These are phyloP conservation scores for Jaminaea rosea DNA, from an alignment of 1,284 basidiomycete genomes.

Conservation along the genomic window DNA sequence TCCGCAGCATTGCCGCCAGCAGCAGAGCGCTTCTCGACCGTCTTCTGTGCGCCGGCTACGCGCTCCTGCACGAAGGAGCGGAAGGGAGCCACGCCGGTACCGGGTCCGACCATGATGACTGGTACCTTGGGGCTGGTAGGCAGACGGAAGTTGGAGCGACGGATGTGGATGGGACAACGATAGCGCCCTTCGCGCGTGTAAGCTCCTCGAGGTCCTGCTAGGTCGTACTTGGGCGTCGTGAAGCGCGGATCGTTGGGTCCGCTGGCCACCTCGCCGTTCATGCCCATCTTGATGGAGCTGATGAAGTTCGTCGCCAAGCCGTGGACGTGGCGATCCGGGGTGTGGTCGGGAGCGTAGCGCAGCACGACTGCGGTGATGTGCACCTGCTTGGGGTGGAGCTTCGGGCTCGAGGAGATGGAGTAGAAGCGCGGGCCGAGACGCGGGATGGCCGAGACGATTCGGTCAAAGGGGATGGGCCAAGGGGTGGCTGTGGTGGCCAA, in stretches of 20 bases:
- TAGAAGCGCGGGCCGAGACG: conserved; percentile 94
- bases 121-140: conserved; percentile 96
- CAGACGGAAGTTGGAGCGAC: conserved; percentile 88
- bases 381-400: conserved; percentile 74
- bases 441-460: conserved; percentile 82
- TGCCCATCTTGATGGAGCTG: conserved; percentile 57
- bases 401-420: conserved; percentile 94
- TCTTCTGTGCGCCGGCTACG: conserved; percentile 83
- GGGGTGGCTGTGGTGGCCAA: conserved; percentile 61
- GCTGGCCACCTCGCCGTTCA: conserved; percentile 49
- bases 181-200: conserved; percentile 61
- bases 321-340: conserved; percentile 20
- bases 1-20: conserved; percentile 57
- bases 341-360: conserved; percentile 23
- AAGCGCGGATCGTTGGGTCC: conserved; percentile 41
- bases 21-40: conserved; percentile 74
- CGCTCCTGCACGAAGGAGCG: conserved; percentile 96
- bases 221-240: conserved; percentile 63
- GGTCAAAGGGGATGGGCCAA: conserved; percentile 95
- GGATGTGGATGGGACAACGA: conserved; percentile 85
- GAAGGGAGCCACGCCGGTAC: conserved; percentile 96
- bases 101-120: conserved; percentile 96
- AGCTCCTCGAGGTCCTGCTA: conserved; percentile 77
- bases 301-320: conserved; percentile 45
- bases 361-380: conserved; percentile 86